Conservation (phyloP, 257 asterid species). For the Dorcoceras hygrometricum region DNA sequence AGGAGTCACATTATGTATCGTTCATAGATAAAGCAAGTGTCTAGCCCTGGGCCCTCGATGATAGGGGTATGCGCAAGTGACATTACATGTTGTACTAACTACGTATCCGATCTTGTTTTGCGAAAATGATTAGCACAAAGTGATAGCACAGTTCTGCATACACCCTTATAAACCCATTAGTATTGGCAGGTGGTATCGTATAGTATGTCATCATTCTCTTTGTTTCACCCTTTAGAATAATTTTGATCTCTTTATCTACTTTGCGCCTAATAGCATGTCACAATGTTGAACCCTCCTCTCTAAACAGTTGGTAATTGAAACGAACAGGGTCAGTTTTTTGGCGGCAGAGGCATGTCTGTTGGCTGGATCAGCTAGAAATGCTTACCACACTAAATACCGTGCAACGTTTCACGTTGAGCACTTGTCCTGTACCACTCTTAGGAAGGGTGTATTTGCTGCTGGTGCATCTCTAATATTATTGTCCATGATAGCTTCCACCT, state of each 20-base stretch:
- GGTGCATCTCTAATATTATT: constrained; percentile 74
- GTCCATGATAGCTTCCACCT: constrained; percentile 52
- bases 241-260: not conserved
- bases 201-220: not conserved
- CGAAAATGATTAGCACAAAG: not conserved
- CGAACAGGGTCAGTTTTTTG: constrained; percentile 71
- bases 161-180: not conserved
- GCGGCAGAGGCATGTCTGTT: constrained; percentile 94
- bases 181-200: not conserved
- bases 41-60: not conserved
- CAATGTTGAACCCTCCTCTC: constrained; percentile 12
- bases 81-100: not conserved
- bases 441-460: constrained; percentile 94
- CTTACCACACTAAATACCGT: constrained; percentile 90
- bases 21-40: too few relatives aligned
- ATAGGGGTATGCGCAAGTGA: not conserved
- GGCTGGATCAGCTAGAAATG: constrained; percentile 92
- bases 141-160: not conserved
- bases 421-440: constrained; percentile 84
- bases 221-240: not conserved
- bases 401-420: constrained; percentile 51
- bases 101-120: not conserved
- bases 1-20: not conserved
- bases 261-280: not conserved
- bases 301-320: constrained; percentile 15